Evolutionary conservation across 2,329 filamentous ascomycete species (phyloP).

Genomic region (Botryotinia convoluta): DNA sequence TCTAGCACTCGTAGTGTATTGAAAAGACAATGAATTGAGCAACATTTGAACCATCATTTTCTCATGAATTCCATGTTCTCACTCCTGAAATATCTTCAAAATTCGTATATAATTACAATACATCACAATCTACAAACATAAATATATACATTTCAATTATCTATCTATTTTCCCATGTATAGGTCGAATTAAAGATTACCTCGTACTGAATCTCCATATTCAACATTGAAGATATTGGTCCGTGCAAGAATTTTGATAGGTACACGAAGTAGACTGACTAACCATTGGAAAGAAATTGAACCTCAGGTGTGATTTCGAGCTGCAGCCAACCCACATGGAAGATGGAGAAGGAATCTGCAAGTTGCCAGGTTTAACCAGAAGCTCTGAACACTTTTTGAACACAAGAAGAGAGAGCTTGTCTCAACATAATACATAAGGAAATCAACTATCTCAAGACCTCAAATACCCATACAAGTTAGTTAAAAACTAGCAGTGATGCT

Average conservation of each 20-base stretch:
- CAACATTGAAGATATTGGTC: slow-evolving; percentile 11
- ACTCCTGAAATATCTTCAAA: neutral
- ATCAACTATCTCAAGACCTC: neutral
- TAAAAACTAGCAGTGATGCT: slow-evolving; percentile 16
- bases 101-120: neutral
- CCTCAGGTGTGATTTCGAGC: slow-evolving; percentile 6
- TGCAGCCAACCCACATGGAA: slow-evolving; percentile 14
- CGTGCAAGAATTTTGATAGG: slow-evolving; percentile 10
- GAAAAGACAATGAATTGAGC: slow-evolving; percentile 17
- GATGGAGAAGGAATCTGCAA: slow-evolving; percentile 13
- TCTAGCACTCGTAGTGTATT: slow-evolving; percentile 18
- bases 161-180: slow-evolving; percentile 1
- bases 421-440: slow-evolving; percentile 1
- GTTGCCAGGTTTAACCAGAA: slow-evolving; percentile 13
- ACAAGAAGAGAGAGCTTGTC: slow-evolving; percentile 9
- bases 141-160: slow-evolving; percentile 9
- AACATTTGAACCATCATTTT: neutral
- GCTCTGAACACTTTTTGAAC: slow-evolving; percentile 17
- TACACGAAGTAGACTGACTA: neutral
- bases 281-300: slow-evolving; percentile 4
- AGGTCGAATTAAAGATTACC: slow-evolving; percentile 8
- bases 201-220: slow-evolving; percentile 17
- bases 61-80: neutral
- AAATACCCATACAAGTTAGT: neutral
- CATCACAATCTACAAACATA: slow-evolving; percentile 11